Evolutionary conservation across 805 yeast species (phyloP).

Genomic region (Cephaloascus fragrans): DNA sequence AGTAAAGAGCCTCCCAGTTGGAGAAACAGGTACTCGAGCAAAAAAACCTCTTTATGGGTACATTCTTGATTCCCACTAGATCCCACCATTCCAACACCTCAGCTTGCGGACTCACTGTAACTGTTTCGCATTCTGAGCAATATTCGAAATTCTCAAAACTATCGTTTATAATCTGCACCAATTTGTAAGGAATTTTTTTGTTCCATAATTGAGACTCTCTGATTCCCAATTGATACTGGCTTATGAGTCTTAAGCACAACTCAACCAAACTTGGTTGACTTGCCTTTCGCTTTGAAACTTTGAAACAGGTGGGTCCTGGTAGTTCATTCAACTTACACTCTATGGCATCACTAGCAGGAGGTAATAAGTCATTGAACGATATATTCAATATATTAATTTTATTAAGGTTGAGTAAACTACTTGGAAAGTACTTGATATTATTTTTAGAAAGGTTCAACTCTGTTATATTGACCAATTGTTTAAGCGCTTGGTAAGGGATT

Average conservation of each 20-base stretch:
- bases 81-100: conserved; percentile 65
- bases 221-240: not conserved
- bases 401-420: not conserved
- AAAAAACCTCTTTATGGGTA: conserved; percentile 47
- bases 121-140: conserved; percentile 39
- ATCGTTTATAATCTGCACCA: not conserved
- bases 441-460: not conserved
- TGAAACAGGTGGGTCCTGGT: not conserved
- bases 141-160: conserved; percentile 24
- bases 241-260: not conserved
- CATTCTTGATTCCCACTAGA: conserved; percentile 32
- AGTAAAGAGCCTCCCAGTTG: no score
- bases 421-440: not conserved
- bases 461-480: no score
- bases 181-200: conserved; percentile 5
- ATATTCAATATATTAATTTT: not conserved
- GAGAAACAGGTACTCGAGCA: conserved; percentile 39
- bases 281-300: no score
- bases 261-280: not conserved
- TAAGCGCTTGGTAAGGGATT: not conserved
- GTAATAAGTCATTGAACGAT: not conserved
- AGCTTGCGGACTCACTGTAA: conserved; percentile 47
- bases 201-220: not conserved
- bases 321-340: not conserved
- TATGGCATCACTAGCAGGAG: not conserved